phyloP scores from a whole-genome alignment of 2,329 filamentous ascomycete genomes.

The Cercospora nicotianae region DNA sequence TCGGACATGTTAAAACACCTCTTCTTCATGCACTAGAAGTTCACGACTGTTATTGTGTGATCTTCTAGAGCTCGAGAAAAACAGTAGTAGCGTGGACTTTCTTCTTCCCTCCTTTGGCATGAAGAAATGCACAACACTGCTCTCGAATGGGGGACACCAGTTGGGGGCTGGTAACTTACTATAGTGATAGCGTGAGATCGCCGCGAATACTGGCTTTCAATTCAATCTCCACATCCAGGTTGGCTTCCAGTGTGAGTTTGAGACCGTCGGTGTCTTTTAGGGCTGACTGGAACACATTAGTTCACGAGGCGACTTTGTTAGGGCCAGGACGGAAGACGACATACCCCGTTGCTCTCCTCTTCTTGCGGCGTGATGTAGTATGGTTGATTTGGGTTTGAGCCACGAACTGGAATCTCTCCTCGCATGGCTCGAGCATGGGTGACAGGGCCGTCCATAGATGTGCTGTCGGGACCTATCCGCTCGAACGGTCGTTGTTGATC shows the following conservation, averaged over 20 bases:
- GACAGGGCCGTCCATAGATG: constrained; percentile 58
- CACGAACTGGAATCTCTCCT: constrained; percentile 57
- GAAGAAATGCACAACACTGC: neutral
- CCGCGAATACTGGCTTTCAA: constrained; percentile 84
- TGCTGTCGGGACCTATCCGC: constrained; percentile 56
- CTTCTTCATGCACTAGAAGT: constrained; percentile 16
- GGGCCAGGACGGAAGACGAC: neutral
- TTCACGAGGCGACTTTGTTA: neutral
- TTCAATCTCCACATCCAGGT: constrained; percentile 80
- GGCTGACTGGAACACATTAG: constrained; percentile 29
- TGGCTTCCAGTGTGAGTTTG: constrained; percentile 71
- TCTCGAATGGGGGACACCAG: neutral
- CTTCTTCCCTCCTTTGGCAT: neutral
- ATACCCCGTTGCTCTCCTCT: constrained; percentile 22
- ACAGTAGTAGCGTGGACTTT: neutral
- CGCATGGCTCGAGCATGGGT: constrained; percentile 55
- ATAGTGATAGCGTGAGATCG: constrained; percentile 74
- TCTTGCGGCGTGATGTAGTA: constrained; percentile 40
- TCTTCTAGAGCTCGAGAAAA: constrained; percentile 9
- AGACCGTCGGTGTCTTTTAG: constrained; percentile 63
- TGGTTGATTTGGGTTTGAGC: constrained; percentile 53
- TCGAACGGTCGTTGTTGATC: constrained; percentile 54
- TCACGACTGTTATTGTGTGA: constrained; percentile 19
- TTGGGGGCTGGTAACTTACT: constrained; percentile 55
- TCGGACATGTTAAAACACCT: neutral